These are phyloP conservation scores for Rubia tinctorum DNA, from an alignment of 305 asterid species.

Conservation along the genomic window DNA sequence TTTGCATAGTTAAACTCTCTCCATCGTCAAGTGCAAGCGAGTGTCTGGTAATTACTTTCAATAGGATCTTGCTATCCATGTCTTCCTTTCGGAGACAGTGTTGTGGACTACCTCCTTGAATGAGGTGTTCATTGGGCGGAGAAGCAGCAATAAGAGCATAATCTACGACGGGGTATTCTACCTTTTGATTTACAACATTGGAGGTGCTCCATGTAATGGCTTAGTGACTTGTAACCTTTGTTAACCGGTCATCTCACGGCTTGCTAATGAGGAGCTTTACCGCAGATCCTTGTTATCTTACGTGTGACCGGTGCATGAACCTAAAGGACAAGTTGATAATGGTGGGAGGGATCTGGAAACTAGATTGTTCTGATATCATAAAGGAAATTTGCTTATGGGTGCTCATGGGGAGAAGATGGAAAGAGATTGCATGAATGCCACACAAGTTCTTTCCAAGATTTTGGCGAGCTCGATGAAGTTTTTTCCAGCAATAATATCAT, in stretches of 20 bases:
- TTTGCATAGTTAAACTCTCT: conserved; percentile 38
- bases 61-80: conserved; percentile 78
- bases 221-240: conserved; percentile 56
- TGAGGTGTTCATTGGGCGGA: conserved; percentile 75
- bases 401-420: conserved; percentile 66
- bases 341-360: conserved; percentile 89
- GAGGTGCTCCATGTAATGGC: conserved; percentile 72
- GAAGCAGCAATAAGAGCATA: conserved; percentile 88
- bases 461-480: conserved; percentile 87
- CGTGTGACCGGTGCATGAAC: conserved; percentile 87
- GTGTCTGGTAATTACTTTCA: conserved; percentile 71
- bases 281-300: conserved; percentile 71
- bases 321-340: conserved; percentile 63
- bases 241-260: conserved; percentile 33
- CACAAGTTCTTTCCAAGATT: conserved; percentile 71
- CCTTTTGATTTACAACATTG: conserved; percentile 68
- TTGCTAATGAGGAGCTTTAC: conserved; percentile 51
- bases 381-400: conserved; percentile 85
- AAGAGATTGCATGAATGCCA: conserved; percentile 77
- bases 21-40: conserved; percentile 70
- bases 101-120: conserved; percentile 51
- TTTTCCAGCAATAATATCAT: conserved; percentile 74
- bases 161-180: conserved; percentile 69
- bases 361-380: conserved; percentile 60
- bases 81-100: conserved; percentile 53